Evolutionary conservation across 306 rosid genomes (phyloP), one percentile per base, ranked within the genome.

Genomic region (Arachis stenosperma): DNA sequence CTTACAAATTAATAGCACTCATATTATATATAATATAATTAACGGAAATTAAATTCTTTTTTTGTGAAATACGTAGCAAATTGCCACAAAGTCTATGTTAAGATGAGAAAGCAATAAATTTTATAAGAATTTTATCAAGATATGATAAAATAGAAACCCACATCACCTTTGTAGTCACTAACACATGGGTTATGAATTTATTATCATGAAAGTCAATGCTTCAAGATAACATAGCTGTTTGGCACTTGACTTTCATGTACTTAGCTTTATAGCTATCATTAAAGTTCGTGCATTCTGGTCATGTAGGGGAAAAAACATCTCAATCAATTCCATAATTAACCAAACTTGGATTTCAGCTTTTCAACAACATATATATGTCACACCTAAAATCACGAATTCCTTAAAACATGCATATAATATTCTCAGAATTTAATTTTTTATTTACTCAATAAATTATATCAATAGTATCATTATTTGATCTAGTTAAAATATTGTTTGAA

Each of bases 121-220:
- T 42, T 42, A 44, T 4, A 52, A 41, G 11, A 74, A 52, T 41
- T 8, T 6, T 42, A 63, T 6, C 40, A 61, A 29, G 53, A 61
- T 41, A 51, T 52, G 30, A 43, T 65, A 76, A 40, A 48, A 37
- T 60, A 27, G 75, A 77, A 79, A 68, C 56, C 67, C 67, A 79
- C 67, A 74, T 74, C 58, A 74, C 15, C 10, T 56, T 60, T 61
- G 65, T 46, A 54, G 50, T 61, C 75, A 79, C 75, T 33, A 6
- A 73, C 71, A 61, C 69, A 69, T 75, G 80, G 75, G 69, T 75
- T 63, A 14, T 14, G 50, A 72, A 17, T 17, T 17, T 17, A 17
- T 17, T 17, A 17, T 64, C 56, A 73, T 54, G 3, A 64, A 80
- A 80, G 84, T 75, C 84, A 75, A 75, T 80, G 69, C 64, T 55